Percentiles rank a stretch among this genome's conserved stretches.
phyloP scores from a whole-genome alignment of 768 basidiomycete species.

The Xerocomellus amylosporus region DNA sequence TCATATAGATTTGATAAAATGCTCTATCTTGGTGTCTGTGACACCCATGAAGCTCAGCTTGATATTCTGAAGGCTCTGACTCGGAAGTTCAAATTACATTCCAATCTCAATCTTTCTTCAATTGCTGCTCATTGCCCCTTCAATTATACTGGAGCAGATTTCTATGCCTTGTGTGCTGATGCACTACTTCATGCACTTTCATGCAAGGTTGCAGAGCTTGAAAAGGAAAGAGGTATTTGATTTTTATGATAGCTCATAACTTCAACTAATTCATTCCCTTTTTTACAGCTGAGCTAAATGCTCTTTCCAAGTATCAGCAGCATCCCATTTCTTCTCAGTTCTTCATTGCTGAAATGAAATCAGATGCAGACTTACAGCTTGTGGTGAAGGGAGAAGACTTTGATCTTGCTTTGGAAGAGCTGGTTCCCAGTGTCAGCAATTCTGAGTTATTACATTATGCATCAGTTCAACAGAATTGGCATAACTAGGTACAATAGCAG shows the following conservation, averaged over 20 bases:
- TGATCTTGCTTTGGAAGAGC: constrained; percentile 59
- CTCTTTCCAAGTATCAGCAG: constrained; percentile 36
- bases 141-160: constrained; percentile 96
- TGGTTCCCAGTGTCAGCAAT: constrained; percentile 80
- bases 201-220: constrained; percentile 76
- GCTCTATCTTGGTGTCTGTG: constrained; percentile 92
- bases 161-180: constrained; percentile 96
- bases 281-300: constrained; percentile 42
- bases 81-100: constrained; percentile 82
- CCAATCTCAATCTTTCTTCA: constrained; percentile 54
- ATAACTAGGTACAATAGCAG: neutral
- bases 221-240: constrained; percentile 61
- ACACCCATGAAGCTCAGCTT: constrained; percentile 79
- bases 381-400: constrained; percentile 79
- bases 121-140: constrained; percentile 80
- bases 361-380: constrained; percentile 64
- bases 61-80: constrained; percentile 89
- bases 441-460: constrained; percentile 85
- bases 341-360: constrained; percentile 82
- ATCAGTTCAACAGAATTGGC: constrained; percentile 40
- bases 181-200: constrained; percentile 96
- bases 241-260: neutral
- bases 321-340: constrained; percentile 85
- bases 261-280: neutral
- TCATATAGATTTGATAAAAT: constrained; percentile 86